Percentiles rank a stretch among this genome's conserved stretches.
Evolutionary conservation across 495 filamentous ascomycete species (phyloP).

Genomic region (Pseudomonodictys pantanalensis): DNA sequence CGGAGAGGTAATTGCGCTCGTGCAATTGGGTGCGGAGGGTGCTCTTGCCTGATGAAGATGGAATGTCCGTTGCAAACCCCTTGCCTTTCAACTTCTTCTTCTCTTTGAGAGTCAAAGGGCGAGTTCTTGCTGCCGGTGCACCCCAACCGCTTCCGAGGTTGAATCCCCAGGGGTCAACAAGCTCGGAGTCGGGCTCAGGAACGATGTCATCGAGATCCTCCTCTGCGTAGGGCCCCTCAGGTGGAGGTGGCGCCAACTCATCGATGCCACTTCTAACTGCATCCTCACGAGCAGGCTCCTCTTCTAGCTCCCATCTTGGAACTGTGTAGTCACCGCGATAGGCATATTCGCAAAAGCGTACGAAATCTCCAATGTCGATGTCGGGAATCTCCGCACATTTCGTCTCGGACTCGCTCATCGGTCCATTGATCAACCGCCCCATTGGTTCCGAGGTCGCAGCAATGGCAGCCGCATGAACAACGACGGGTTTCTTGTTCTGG

Average conservation of each 20-base stretch:
- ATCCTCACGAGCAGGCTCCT: neutral
- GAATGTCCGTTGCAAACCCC: neutral
- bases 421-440: slow-evolving; percentile 18
- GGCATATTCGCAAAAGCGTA: slow-evolving; percentile 28
- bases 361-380: slow-evolving; percentile 21
- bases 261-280: neutral
- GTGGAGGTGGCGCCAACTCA: too few relatives aligned
- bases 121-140: too few relatives aligned
- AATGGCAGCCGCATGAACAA: slow-evolving; percentile 23
- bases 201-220: too few relatives aligned
- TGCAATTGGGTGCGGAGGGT: neutral
- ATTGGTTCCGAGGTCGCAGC: slow-evolving; percentile 5
- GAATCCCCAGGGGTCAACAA: too few relatives aligned
- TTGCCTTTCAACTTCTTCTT: neutral
- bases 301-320: slow-evolving; percentile 1
- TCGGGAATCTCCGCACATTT: slow-evolving; percentile 4
- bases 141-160: too few relatives aligned
- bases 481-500: slow-evolving; percentile 10
- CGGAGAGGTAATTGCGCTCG: neutral
- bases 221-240: too few relatives aligned
- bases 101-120: neutral
- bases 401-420: slow-evolving; percentile 20
- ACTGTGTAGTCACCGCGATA: slow-evolving; percentile 24
- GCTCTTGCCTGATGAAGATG: slow-evolving; percentile 1
- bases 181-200: too few relatives aligned